Percentiles rank a stretch among this genome's conserved stretches.
phyloP scores from a whole-genome alignment of 1,284 basidiomycete genomes.

The Vanrija sp. region DNA sequence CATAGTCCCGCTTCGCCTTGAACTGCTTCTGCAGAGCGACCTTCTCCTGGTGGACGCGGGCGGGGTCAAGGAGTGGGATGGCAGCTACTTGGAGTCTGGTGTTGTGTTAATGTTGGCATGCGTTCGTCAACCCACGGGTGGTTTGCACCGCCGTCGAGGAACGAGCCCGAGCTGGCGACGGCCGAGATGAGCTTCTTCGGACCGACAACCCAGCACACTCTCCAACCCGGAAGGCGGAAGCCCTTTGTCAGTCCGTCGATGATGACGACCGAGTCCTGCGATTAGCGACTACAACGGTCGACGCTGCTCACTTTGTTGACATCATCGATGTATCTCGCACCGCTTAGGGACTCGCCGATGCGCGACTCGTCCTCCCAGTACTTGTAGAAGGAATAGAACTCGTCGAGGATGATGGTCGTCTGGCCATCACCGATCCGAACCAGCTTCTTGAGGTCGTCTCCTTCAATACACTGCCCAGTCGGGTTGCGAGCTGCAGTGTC shows the following conservation, averaged over 20 bases:
- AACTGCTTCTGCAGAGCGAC: slow-evolving; percentile 80
- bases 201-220: slow-evolving; percentile 92
- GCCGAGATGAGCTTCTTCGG: slow-evolving; percentile 81
- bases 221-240: slow-evolving; percentile 75
- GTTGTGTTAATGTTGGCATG: too few species aligned
- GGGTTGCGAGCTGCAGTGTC: slow-evolving; percentile 45
- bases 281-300: too few species aligned
- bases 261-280: slow-evolving; percentile 69
- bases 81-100: slow-evolving; percentile 76
- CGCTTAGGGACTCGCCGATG: slow-evolving; percentile 72
- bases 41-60: slow-evolving; percentile 67
- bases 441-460: slow-evolving; percentile 73
- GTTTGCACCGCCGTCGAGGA: slow-evolving; percentile 83
- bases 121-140: slow-evolving; percentile 58
- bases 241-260: slow-evolving; percentile 92
- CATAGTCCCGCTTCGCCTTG: slow-evolving; percentile 83
- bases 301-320: slow-evolving; percentile 58
- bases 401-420: slow-evolving; percentile 77
- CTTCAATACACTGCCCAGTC: slow-evolving; percentile 73
- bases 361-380: slow-evolving; percentile 74
- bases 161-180: slow-evolving; percentile 82
- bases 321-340: slow-evolving; percentile 77
- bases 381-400: slow-evolving; percentile 66
- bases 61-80: slow-evolving; percentile 70
- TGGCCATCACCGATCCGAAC: slow-evolving; percentile 62